Base-by-base conservation (phyloP, 192 early-diverging fungal species). In the Powellomyces hirtus region DNA sequence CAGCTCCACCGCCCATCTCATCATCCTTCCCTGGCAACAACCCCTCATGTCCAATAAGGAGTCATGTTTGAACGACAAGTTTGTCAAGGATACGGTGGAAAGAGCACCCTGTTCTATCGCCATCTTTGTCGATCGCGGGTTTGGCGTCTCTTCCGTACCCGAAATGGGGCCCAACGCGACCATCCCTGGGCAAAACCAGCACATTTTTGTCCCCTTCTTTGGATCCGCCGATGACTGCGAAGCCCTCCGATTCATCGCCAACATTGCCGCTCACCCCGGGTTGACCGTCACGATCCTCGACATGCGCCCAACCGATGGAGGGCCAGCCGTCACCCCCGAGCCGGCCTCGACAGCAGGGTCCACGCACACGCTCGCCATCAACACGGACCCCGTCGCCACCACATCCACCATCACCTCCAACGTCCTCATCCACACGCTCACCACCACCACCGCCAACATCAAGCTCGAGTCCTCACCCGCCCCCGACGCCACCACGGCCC, bases 181-280 rank as follows among this genome's bases (percentile, higher is more conserved):
- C 75, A 36, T 75, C 77, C 33, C 77, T 79, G 72, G 31, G 20
- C 73, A 40, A 53, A 81, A 42, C 79, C 88, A 63, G 72, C 55
- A 20, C 74, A 82, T 95, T 26, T 77, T 92, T 2, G 83, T 94
- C 22, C 84, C 87, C 16, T 89, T 91, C 70, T 70, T 88, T 50
- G 92, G 91, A 14, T 85, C 88, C 1, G 51, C 68, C 1, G 94
- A 95, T 64, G 92, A 94, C 75, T 80, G 85, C 68, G 85, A 87
- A 40, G 85, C 88, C 0, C 44, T 87, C 0, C 59, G 74, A 1
- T 69, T 91, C 35, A 84, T 86, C 0, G 72, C 84, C 29, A 78
- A 79, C 2, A 59, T 93, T 29, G 82, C 78, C 0, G 50, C 61
- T 7, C 70, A 72, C 38, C 40, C 62, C 13, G 70, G 62, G 1